Base-by-base conservation (phyloP, 2,329 filamentous ascomycete species). In the Stagonosporopsis tanaceti region DNA sequence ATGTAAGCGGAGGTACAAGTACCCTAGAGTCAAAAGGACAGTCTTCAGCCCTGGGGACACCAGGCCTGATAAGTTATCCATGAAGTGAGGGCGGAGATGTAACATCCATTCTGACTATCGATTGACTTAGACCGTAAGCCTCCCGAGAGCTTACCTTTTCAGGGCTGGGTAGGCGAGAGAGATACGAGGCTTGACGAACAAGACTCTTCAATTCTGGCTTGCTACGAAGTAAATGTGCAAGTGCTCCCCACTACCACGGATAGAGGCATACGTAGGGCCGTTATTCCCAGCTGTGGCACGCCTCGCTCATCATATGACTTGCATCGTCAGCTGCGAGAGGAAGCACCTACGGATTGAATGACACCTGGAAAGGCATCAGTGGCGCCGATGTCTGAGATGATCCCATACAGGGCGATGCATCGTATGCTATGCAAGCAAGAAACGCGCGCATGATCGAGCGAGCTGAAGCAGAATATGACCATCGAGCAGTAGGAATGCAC, bases 131-230 rank as follows among this genome's bases (percentile, higher is more conserved):
- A 32, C 34, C 38, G 37, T 50, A 52, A 52, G 38, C 20, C 22
- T 45, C 22, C 47, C 44, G 32, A 48, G 11, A 48, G 44, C 54
- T 57, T 57, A 53, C 54, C 48, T 28, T 5, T 45, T 53, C 11
- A 40, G 50, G 54, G 15, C 32, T 46, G 25, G 8, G n/a, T 39
- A 57, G 44, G 39, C 54, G 50, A 57, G 38, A 32, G 38, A 7
- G 15, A 57, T 53, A 48, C 44, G 48, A 52, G 32, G 32, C 42
- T 47, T 39, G 44, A 52, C 44, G 37, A 17, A 22, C 41, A 15
- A 30, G 37, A 25, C 30, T 25, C 15, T 39, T 22, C 30, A 15
- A n/a, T 34, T 27, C 32, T 55, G 22, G 39, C 47, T 47, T 47
- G 4, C 30, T 20, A 25, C 30, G 11, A 22, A 28, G 37, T 17